These are phyloP conservation scores for Tuber calosporum DNA, from an alignment of 495 filamentous ascomycete species.

Conservation along the genomic window DNA sequence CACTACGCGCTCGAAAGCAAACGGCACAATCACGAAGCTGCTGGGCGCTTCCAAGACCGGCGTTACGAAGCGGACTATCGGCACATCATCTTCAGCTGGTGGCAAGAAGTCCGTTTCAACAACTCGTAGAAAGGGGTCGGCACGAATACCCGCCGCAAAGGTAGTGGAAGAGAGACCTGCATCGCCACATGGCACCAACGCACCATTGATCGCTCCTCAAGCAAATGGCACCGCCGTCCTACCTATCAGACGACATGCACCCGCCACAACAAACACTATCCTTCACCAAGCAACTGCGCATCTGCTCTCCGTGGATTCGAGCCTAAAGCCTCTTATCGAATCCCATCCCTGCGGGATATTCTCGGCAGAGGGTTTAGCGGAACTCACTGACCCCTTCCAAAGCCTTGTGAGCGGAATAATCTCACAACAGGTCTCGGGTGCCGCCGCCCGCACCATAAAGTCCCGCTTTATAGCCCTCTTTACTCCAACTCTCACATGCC, in stretches of 20 bases:
- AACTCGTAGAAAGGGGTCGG: constrained; percentile 12
- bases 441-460: constrained; percentile 80
- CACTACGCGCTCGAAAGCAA: constrained; percentile 19
- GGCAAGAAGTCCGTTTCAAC: constrained; percentile 8
- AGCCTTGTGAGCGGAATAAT: constrained; percentile 80
- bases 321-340: constrained; percentile 65
- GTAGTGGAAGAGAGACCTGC: constrained; percentile 12
- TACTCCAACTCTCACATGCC: constrained; percentile 41
- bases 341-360: constrained; percentile 69
- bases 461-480: constrained; percentile 79
- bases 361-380: constrained; percentile 70
- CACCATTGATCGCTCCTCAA: constrained; percentile 68
- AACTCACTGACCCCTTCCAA: constrained; percentile 80
- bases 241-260: constrained; percentile 52
- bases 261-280: constrained; percentile 59
- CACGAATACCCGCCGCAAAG: background rate
- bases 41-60: constrained; percentile 21
- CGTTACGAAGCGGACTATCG: constrained; percentile 28
- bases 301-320: constrained; percentile 66
- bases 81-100: constrained; percentile 24
- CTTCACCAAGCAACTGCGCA: constrained; percentile 72
- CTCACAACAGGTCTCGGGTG: constrained; percentile 89
- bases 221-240: constrained; percentile 61
- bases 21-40: constrained; percentile 7
- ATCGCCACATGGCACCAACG: constrained; percentile 54